Percentiles rank a stretch among this genome's conserved stretches.
Evolutionary conservation across 331 rosid genomes (phyloP).

Genomic region (Erythrophleum ivorense): DNA sequence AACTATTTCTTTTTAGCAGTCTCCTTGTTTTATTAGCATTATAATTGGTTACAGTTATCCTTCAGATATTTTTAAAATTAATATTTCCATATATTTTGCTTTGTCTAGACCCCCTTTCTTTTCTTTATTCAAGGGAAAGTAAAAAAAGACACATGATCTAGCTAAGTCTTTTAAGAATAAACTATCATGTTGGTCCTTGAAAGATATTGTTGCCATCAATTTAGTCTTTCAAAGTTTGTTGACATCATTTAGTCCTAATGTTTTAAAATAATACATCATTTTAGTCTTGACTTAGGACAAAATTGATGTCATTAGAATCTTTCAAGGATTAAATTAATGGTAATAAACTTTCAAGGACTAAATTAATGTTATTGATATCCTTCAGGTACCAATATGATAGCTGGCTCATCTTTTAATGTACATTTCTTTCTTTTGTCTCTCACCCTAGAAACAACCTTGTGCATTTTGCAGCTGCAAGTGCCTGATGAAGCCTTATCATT

Average conservation of each 20-base stretch:
- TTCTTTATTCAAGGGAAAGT: constrained; percentile 26
- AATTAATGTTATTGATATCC: neutral
- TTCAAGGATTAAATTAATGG: neutral
- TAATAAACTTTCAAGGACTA: neutral
- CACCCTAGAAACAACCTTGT: neutral
- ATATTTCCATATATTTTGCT: constrained; percentile 18
- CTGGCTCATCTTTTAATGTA: neutral
- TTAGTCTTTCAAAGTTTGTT: neutral
- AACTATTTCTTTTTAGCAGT: neutral
- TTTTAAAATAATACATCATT: neutral
- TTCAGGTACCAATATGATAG: neutral
- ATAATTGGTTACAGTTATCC: neutral
- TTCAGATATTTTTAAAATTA: constrained; percentile 2
- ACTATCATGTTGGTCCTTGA: neutral
- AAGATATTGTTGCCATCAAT: neutral
- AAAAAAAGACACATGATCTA: constrained; percentile 8
- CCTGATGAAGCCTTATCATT: constrained; percentile 85
- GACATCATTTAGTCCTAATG: neutral
- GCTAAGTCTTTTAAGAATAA: constrained; percentile 5
- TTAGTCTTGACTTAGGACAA: neutral
- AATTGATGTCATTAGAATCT: neutral
- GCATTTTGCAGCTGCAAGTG: constrained; percentile 76
- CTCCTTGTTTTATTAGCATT: neutral
- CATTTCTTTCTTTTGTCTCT: neutral
- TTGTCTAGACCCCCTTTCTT: neutral